phyloP scores from a whole-genome alignment of 805 yeast species.

The Schwanniomyces vanrijiae region DNA sequence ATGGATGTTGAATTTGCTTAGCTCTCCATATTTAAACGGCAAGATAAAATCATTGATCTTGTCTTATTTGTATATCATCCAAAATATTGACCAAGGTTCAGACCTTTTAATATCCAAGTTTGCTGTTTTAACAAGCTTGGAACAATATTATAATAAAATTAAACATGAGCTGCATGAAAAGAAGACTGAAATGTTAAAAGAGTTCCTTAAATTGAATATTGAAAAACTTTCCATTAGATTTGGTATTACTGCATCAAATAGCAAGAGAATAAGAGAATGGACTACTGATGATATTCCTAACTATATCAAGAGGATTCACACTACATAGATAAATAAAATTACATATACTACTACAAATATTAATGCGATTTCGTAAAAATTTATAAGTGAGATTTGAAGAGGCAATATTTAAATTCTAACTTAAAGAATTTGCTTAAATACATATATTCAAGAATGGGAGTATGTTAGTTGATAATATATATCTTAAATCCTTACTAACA shows the following conservation, averaged over 20 bases:
- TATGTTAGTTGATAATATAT: constrained; percentile 1
- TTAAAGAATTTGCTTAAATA: neutral
- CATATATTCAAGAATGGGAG: constrained; percentile 3
- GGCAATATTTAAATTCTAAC: neutral
- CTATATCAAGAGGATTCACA: constrained; percentile 42
- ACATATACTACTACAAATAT: neutral
- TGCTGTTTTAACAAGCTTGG: constrained; percentile 35
- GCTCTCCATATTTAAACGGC: constrained; percentile 47
- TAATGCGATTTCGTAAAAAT: neutral
- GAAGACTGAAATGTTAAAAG: constrained; percentile 11
- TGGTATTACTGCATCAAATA: constrained; percentile 36
- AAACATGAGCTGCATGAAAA: constrained; percentile 10
- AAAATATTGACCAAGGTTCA: constrained; percentile 56
- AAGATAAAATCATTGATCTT: constrained; percentile 41
- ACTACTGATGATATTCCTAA: constrained; percentile 47
- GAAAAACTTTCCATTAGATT: constrained; percentile 49
- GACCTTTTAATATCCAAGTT: constrained; percentile 59
- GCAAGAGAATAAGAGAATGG: constrained; percentile 66
- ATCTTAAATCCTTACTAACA: neutral
- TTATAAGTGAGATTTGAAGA: neutral
- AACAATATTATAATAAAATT: constrained; percentile 23
- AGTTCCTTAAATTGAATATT: constrained; percentile 40
- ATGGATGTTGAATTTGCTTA: constrained; percentile 56
- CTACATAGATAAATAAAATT: neutral
- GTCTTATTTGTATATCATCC: constrained; percentile 46